Percentiles rank a stretch among this genome's conserved stretches.
These are phyloP conservation scores for Annulohypoxylon bovei DNA, from an alignment of 495 filamentous ascomycete species.

Conservation along the genomic window DNA sequence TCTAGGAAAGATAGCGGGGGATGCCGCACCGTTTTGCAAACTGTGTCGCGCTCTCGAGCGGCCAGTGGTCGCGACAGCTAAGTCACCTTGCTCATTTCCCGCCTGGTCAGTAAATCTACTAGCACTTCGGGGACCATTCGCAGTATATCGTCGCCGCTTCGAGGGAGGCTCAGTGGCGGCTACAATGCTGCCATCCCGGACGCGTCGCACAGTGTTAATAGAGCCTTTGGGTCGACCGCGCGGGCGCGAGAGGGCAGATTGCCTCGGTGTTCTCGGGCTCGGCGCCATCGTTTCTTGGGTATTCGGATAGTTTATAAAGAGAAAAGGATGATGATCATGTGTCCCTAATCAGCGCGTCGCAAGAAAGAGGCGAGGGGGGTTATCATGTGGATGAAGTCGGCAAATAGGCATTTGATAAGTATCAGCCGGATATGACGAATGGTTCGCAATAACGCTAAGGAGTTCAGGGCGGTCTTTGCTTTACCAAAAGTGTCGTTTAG, in stretches of 20 bases:
- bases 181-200: constrained; percentile 48
- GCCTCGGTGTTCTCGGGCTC: constrained; percentile 54
- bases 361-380: constrained; percentile 46
- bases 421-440: constrained; percentile 3
- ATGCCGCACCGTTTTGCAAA: constrained; percentile 46
- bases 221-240: constrained; percentile 56
- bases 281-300: constrained; percentile 51
- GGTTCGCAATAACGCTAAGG: background rate
- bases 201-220: constrained; percentile 54
- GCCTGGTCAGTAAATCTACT: constrained; percentile 77
- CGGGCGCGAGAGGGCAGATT: constrained; percentile 51
- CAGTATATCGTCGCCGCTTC: constrained; percentile 70
- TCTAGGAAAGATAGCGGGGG: constrained; percentile 56
- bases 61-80: constrained; percentile 45
- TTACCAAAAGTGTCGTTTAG: constrained; percentile 8
- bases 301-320: constrained; percentile 31
- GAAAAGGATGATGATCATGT: constrained; percentile 40
- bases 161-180: constrained; percentile 63
- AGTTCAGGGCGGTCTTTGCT: background rate
- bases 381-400: constrained; percentile 38
- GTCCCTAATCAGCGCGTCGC: constrained; percentile 49
- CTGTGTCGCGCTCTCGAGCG: constrained; percentile 50
- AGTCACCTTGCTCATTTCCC: constrained; percentile 61
- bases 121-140: constrained; percentile 82
- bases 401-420: constrained; percentile 50